Percentiles rank a stretch among this genome's conserved stretches.
phyloP scores from a whole-genome alignment of 2,329 filamentous ascomycete species.

The Juglanconis sp. region DNA sequence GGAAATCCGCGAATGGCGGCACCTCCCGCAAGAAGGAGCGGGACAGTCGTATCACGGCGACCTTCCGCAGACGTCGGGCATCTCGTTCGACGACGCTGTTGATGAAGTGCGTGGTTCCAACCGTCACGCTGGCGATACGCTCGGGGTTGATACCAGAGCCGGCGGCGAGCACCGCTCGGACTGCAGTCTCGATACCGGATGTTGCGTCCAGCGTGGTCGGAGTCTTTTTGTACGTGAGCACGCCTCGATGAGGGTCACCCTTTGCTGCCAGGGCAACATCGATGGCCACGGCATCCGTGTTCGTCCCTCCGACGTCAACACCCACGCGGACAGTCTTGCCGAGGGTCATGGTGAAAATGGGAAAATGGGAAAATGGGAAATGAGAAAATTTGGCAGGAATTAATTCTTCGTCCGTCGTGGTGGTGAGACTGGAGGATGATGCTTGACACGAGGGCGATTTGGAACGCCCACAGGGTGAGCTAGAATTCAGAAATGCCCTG shows the following conservation, averaged over 20 bases:
- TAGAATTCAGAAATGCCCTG: too few relatives aligned
- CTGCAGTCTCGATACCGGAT: conserved; percentile 19
- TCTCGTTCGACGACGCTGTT: conserved; percentile 24
- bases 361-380: too few relatives aligned
- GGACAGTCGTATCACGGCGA: conserved; percentile 32
- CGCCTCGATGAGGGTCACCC: conserved; percentile 29
- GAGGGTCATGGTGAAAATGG: background rate
- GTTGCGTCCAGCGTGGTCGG: conserved; percentile 21
- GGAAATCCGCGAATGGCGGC: conserved; percentile 38
- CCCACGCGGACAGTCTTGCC: conserved; percentile 7
- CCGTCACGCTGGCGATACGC: conserved; percentile 17
- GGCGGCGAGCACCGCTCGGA: conserved; percentile 14
- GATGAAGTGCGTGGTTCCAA: conserved; percentile 25
- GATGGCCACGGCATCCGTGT: conserved; percentile 26
- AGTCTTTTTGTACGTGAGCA: conserved; percentile 20
- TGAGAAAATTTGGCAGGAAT: too few relatives aligned
- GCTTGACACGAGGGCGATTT: too few relatives aligned
- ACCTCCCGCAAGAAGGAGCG: conserved; percentile 33
- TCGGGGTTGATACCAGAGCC: conserved; percentile 1
- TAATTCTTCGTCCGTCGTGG: too few relatives aligned
- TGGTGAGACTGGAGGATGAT: too few relatives aligned
- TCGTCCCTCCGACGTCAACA: conserved; percentile 14
- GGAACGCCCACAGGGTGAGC: too few relatives aligned
- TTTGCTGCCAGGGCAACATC: conserved; percentile 21
- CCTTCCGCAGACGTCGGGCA: conserved; percentile 22